Conservation (phyloP, 2,329 filamentous ascomycete genomes). For the Diaporthe citriasiana region DNA sequence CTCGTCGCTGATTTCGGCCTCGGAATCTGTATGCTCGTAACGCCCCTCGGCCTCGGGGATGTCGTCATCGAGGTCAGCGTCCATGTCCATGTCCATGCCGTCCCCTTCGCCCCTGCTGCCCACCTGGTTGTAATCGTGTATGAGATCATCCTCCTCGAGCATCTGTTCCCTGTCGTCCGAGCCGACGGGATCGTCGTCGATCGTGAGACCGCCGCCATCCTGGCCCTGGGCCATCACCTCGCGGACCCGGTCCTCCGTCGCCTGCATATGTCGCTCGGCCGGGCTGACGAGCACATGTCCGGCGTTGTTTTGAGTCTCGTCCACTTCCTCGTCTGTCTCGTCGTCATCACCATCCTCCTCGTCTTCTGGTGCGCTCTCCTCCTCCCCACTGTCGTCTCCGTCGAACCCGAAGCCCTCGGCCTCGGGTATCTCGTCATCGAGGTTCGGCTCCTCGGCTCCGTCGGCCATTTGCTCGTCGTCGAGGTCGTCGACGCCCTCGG, state of each 20-base stretch:
- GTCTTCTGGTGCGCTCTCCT: conserved; percentile 58
- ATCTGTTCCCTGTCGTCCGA: conserved; percentile 71
- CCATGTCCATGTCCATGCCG: conserved; percentile 68
- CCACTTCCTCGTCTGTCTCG: conserved; percentile 55
- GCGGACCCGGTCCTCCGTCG: conserved; percentile 73
- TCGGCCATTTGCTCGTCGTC: conserved; percentile 57
- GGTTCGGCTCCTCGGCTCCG: conserved; percentile 65
- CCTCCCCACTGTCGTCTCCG: conserved; percentile 57
- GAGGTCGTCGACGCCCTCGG: conserved; percentile 48
- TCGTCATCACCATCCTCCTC: conserved; percentile 60
- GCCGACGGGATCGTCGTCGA: conserved; percentile 67
- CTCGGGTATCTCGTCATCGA: conserved; percentile 82
- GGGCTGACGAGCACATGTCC: conserved; percentile 48
- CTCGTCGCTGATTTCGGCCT: conserved; percentile 69
- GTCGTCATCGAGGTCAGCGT: conserved; percentile 78
- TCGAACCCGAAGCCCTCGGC: conserved; percentile 70
- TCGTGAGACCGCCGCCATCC: conserved; percentile 59
- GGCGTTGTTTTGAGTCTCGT: conserved; percentile 48
- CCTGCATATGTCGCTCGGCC: conserved; percentile 59
- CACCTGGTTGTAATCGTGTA: conserved; percentile 49
- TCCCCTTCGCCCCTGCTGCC: conserved; percentile 46
- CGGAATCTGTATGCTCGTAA: conserved; percentile 85
- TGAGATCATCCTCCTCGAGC: conserved; percentile 74
- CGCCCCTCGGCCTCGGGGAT: conserved; percentile 75
- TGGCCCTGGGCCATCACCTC: conserved; percentile 69